Conservation (phyloP, 495 filamentous ascomycete species). For the Hypoxylon perforatum region DNA sequence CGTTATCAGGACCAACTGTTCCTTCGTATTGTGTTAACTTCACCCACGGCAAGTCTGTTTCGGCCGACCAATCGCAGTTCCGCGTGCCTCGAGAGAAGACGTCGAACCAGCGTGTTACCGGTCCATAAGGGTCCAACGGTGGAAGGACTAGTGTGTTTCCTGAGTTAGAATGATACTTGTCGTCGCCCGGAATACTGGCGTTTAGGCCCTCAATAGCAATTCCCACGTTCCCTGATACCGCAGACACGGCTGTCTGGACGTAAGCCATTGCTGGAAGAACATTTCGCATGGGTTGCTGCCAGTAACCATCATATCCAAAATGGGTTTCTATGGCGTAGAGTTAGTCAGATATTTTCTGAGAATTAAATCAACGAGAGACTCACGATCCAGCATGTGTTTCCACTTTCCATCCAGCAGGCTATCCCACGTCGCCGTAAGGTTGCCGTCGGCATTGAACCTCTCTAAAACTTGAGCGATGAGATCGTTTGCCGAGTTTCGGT, state of each 20-base stretch:
- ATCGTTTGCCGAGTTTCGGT: slow-evolving; percentile 72
- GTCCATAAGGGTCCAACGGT: slow-evolving; percentile 71
- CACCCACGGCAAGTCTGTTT: slow-evolving; percentile 65
- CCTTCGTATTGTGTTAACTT: slow-evolving; percentile 66
- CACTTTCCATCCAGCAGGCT: slow-evolving; percentile 74
- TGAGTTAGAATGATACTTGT: slow-evolving; percentile 70
- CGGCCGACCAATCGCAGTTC: slow-evolving; percentile 66
- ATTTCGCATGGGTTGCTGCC: slow-evolving; percentile 80
- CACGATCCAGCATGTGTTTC: slow-evolving; percentile 76
- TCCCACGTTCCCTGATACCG: slow-evolving; percentile 71
- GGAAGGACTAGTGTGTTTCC: slow-evolving; percentile 66
- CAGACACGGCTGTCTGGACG: slow-evolving; percentile 65
- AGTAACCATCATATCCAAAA: slow-evolving; percentile 63
- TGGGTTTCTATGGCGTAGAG: slow-evolving; percentile 56
- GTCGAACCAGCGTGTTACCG: slow-evolving; percentile 70
- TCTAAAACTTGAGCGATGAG: slow-evolving; percentile 68
- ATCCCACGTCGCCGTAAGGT: slow-evolving; percentile 72
- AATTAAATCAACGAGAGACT: slow-evolving; percentile 25
- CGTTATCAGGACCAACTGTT: slow-evolving; percentile 57
- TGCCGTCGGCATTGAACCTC: slow-evolving; percentile 69
- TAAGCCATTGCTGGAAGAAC: slow-evolving; percentile 69
- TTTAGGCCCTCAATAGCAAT: slow-evolving; percentile 73
- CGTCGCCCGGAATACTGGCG: slow-evolving; percentile 73
- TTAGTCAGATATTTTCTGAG: slow-evolving; percentile 13
- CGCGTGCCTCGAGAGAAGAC: slow-evolving; percentile 72